phyloP scores from a whole-genome alignment of 169 alveolate genomes.

The Cytauxzoon felis region DNA sequence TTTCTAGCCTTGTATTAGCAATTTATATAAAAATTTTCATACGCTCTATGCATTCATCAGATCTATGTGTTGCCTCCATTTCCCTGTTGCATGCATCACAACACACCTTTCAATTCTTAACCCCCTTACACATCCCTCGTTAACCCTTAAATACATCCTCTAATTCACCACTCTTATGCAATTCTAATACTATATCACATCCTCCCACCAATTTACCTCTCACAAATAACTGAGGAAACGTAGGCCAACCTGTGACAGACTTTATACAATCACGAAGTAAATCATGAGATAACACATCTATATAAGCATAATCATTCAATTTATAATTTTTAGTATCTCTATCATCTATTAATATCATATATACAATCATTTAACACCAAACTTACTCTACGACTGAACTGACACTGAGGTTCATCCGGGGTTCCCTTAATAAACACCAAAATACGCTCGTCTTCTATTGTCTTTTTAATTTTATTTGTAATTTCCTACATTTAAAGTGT shows the following conservation, averaged over 20 bases:
- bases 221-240: constrained; percentile 64
- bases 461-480: constrained; percentile 22
- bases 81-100: neutral
- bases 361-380: neutral
- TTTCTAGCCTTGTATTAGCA: no score
- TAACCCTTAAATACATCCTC: constrained; percentile 67
- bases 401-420: constrained; percentile 75
- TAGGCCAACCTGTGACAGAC: constrained; percentile 63
- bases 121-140: no score
- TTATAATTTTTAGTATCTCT: constrained; percentile 57
- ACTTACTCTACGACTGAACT: constrained; percentile 68
- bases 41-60: no score
- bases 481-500: constrained; percentile 34
- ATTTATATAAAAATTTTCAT: no score
- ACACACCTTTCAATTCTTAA: no score
- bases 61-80: neutral
- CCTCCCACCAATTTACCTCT: constrained; percentile 79
- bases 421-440: constrained; percentile 73
- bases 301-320: constrained; percentile 46
- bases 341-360: constrained; percentile 17
- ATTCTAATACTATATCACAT: constrained; percentile 82
- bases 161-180: constrained; percentile 83
- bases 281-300: constrained; percentile 55
- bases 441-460: constrained; percentile 24
- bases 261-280: constrained; percentile 56